Evolutionary conservation across 2,329 filamentous ascomycete species (phyloP), one percentile per base, ranked within the genome.

Genomic region (Penicillium sp.): DNA sequence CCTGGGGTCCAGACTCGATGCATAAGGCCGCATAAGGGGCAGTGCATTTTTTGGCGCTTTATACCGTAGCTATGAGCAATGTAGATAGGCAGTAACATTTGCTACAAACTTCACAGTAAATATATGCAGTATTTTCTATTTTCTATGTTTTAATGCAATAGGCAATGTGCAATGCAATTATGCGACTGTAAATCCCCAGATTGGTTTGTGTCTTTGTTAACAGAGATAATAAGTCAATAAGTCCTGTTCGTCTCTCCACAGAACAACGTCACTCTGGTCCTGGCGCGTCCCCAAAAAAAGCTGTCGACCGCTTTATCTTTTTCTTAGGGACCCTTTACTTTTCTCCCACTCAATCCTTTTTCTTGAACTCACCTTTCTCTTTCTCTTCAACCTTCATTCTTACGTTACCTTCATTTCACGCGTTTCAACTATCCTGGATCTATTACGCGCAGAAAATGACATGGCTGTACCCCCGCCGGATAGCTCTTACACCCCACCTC

Each of bases 401-500:
- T 43, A 43, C 40, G 24, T 45, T 45, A 15, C 24, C 43, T 40
- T 34, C 32, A 39, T 31, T 52, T 47, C 38, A 34, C 48, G 47
- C 42, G 42, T 33, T 38, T 31, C 31, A 48, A 24, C 44, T 43
- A 26, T 17, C 51, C 45, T 40, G 35, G 35, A 37, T 24, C 31
- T n/a, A 33, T 44, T 29, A 22, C 41, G 35, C 48, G 57, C 54
- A 49, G 52, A 65, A 72, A 68, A 72, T 72, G 70, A 67, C 64
- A 72, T 72, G 69, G 70, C 64, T 65, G 66, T 59, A 68, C 61
- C 69, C 68, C 69, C 69, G 67, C 69, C 70, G 72, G 69, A 71
- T 57, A 69, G 63, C 67, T 70, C 65, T 65, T 64, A 63, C 69
- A 64, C 66, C 64, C 66, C 67, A 61, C 67, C 67, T 62, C 60